These are phyloP conservation scores for Penicillium canariense DNA, from an alignment of 495 filamentous ascomycete species.

Conservation along the genomic window DNA sequence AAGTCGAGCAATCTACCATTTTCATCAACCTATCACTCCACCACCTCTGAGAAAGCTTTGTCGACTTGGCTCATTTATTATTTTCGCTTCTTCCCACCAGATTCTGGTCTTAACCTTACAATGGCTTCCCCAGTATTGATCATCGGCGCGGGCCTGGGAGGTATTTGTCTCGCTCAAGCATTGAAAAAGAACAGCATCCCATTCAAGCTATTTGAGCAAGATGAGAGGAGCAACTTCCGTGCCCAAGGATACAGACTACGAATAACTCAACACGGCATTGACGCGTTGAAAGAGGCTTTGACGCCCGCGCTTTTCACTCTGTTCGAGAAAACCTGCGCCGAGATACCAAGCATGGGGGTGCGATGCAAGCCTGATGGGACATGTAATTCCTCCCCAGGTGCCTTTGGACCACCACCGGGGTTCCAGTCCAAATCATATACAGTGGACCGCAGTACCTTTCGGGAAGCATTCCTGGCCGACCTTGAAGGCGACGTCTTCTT, in stretches of 20 bases:
- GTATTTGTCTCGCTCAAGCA: slow-evolving; percentile 53
- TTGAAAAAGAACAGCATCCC: slow-evolving; percentile 49
- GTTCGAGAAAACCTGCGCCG: slow-evolving; percentile 55
- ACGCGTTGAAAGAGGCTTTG: slow-evolving; percentile 52
- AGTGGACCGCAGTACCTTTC: slow-evolving; percentile 29
- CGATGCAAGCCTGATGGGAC: slow-evolving; percentile 13
- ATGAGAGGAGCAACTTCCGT: slow-evolving; percentile 33
- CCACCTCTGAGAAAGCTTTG: too few relatives aligned
- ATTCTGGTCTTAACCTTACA: not conserved
- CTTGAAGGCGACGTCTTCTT: slow-evolving; percentile 40
- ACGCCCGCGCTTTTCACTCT: slow-evolving; percentile 38
- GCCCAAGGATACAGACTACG: slow-evolving; percentile 48
- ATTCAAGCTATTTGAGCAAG: slow-evolving; percentile 52
- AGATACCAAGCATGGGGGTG: slow-evolving; percentile 29
- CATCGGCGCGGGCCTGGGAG: slow-evolving; percentile 54
- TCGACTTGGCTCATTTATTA: not conserved
- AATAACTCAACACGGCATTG: slow-evolving; percentile 48
- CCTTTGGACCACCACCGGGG: slow-evolving; percentile 13
- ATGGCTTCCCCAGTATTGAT: slow-evolving; percentile 34
- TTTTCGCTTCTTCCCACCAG: not conserved
- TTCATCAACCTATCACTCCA: too few relatives aligned
- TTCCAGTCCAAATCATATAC: slow-evolving; percentile 16
- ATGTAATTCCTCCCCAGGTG: not conserved
- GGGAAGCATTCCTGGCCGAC: slow-evolving; percentile 26
- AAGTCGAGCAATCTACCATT: too few relatives aligned